phyloP scores from a whole-genome alignment of 495 filamentous ascomycete genomes.

The Neurospora sp. region DNA sequence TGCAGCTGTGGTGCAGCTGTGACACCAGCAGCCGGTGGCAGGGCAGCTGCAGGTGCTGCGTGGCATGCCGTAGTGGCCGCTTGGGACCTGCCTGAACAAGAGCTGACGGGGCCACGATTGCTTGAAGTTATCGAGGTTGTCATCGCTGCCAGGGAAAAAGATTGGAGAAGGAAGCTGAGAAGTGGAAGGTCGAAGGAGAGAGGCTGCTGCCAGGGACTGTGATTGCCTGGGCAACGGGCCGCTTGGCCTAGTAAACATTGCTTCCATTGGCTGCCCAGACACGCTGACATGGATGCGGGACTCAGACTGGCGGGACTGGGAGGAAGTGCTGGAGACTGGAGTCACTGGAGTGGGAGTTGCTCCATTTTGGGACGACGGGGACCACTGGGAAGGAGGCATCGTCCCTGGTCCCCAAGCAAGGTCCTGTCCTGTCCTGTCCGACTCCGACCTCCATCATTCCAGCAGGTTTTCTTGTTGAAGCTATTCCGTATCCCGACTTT shows the following conservation, averaged over 20 bases:
- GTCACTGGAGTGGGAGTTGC: background rate
- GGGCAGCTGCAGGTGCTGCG: background rate
- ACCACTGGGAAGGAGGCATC: background rate
- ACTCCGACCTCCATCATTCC: background rate
- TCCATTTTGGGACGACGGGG: background rate
- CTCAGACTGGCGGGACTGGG: background rate
- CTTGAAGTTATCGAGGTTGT: background rate
- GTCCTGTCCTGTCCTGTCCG: background rate
- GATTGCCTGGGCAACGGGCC: conserved; percentile 10
- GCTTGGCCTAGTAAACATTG: conserved; percentile 9
- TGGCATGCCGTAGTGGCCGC: background rate
- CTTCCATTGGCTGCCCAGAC: conserved; percentile 4
- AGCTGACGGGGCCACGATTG: too few species aligned
- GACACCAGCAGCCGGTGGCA: background rate
- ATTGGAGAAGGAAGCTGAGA: background rate
- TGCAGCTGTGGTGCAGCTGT: background rate
- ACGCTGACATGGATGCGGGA: background rate
- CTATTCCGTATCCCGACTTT: conserved; percentile 4
- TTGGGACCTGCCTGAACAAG: background rate
- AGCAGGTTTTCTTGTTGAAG: background rate
- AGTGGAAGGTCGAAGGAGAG: too few species aligned
- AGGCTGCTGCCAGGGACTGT: background rate
- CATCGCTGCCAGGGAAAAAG: background rate
- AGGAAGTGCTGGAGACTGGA: background rate
- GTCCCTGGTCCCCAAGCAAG: background rate